Evolutionary conservation across 257 asterid species (phyloP).

Genomic region (Plectranthus barbatus): DNA sequence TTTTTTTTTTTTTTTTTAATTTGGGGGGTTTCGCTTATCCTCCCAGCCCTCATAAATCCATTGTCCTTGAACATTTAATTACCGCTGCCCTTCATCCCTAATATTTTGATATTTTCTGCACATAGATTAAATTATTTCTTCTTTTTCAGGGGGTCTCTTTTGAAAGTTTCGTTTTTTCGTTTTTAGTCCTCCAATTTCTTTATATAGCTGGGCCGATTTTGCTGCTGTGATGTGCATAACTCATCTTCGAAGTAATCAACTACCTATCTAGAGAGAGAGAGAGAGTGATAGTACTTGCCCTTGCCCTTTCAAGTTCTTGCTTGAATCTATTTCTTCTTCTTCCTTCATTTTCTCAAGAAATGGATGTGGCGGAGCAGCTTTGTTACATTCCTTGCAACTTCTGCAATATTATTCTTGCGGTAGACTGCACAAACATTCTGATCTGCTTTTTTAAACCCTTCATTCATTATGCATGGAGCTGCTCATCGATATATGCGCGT

Average conservation of each 20-base stretch:
- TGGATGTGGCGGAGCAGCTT: constrained; percentile 60
- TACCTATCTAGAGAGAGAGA: constrained; percentile 3
- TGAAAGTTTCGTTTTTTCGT: not conserved
- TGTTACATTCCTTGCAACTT: constrained; percentile 91
- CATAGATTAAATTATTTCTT: not conserved
- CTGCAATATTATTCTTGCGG: constrained; percentile 93
- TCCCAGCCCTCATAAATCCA: constrained; percentile 20
- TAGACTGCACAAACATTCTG: constrained; percentile 24
- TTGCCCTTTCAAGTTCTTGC: not conserved
- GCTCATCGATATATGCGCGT: not conserved
- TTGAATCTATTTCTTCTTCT: not conserved
- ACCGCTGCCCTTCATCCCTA: not conserved
- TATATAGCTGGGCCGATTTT: constrained; percentile 25
- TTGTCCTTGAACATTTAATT: constrained; percentile 15
- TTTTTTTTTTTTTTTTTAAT: not conserved
- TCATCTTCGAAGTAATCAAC: constrained; percentile 20
- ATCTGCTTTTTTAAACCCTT: constrained; percentile 23
- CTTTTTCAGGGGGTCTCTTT: constrained; percentile 10
- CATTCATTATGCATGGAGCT: constrained; percentile 8
- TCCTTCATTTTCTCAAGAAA: not conserved
- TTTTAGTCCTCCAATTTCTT: constrained; percentile 19
- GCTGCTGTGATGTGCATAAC: constrained; percentile 25
- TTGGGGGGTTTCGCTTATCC: constrained; percentile 10
- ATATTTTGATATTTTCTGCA: not conserved
- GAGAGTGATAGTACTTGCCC: constrained; percentile 4